These are phyloP conservation scores for Cymodocea nodosa DNA, from an alignment of 116 monocot genomes.

Conservation along the genomic window DNA sequence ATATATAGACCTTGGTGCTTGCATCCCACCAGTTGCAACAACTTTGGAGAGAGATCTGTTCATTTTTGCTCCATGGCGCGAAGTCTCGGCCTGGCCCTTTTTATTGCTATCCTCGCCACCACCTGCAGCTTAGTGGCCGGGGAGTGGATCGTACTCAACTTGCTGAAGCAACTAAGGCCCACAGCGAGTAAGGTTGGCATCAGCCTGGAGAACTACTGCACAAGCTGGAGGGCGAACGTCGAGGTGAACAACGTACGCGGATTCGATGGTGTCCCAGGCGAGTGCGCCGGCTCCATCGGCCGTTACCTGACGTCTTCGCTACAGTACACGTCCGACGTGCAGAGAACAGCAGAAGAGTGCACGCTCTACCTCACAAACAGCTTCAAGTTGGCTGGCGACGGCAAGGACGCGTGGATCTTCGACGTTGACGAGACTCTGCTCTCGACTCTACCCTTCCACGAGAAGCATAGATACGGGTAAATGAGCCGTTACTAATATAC, in stretches of 20 bases:
- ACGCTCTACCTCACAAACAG: slow-evolving; percentile 21
- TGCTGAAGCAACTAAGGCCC: slow-evolving; percentile 1
- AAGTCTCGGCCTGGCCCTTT: background rate
- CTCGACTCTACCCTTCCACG: slow-evolving; percentile 42
- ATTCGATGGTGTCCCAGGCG: slow-evolving; percentile 29
- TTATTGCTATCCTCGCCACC: slow-evolving; percentile 2
- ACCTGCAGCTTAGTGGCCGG: background rate
- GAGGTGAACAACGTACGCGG: slow-evolving; percentile 41
- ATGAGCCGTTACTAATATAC: too few species aligned
- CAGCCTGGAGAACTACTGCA: slow-evolving; percentile 38
- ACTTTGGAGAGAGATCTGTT: too few species aligned
- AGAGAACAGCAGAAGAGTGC: slow-evolving; percentile 27
- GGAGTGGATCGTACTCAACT: background rate
- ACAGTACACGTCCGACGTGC: slow-evolving; percentile 40
- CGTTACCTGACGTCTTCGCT: slow-evolving; percentile 34
- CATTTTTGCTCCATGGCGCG: background rate
- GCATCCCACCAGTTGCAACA: too few species aligned
- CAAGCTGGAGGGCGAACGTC: slow-evolving; percentile 53
- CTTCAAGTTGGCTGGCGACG: slow-evolving; percentile 13
- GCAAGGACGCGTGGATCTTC: slow-evolving; percentile 45
- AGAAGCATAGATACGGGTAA: slow-evolving; percentile 33
- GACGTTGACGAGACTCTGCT: slow-evolving; percentile 63
- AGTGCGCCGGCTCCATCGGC: slow-evolving; percentile 24
- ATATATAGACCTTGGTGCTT: too few species aligned
- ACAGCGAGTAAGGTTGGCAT: background rate